phyloP scores from a whole-genome alignment of 1,139 yeast genomes.

The Candida neerlandica region DNA sequence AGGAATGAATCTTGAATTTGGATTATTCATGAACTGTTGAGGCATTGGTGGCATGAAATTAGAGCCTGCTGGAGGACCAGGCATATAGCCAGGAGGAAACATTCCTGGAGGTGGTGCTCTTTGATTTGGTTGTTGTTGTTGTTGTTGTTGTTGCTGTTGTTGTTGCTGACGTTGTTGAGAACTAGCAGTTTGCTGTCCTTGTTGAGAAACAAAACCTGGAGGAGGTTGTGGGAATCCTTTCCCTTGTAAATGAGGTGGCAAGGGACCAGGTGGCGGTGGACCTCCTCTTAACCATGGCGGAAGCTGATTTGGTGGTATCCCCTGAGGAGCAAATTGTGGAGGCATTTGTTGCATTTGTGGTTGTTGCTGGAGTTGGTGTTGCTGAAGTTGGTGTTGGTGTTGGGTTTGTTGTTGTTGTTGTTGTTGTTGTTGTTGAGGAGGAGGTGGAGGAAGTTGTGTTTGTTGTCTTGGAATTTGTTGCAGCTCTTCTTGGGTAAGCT shows the following conservation, averaged over 20 bases:
- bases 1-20: conserved; percentile 21
- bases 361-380: conserved; percentile 10
- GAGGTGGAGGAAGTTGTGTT: conserved; percentile 14
- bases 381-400: conserved; percentile 18
- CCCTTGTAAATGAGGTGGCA: conserved; percentile 11
- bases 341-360: conserved; percentile 12
- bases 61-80: conserved; percentile 19
- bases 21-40: conserved; percentile 17
- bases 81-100: conserved; percentile 19
- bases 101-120: conserved; percentile 19
- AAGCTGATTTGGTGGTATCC: conserved; percentile 10
- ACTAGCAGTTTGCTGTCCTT: conserved; percentile 9
- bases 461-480: conserved; percentile 16
- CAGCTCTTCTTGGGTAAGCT: conserved; percentile 2
- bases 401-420: conserved; percentile 18
- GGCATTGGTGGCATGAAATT: conserved; percentile 24
- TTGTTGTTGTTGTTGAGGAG: conserved; percentile 17
- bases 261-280: conserved; percentile 9
- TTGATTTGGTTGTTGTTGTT: conserved; percentile 14
- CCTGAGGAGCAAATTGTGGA: conserved; percentile 10
- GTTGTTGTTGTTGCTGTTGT: conserved; percentile 9
- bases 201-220: conserved; percentile 17
- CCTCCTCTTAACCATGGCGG: conserved; percentile 16
- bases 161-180: conserved; percentile 19
- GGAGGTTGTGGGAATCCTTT: conserved; percentile 11